These are phyloP conservation scores for Tetratostichococcus sp. DNA, from an alignment of 139 green algal species.

Conservation along the genomic window DNA sequence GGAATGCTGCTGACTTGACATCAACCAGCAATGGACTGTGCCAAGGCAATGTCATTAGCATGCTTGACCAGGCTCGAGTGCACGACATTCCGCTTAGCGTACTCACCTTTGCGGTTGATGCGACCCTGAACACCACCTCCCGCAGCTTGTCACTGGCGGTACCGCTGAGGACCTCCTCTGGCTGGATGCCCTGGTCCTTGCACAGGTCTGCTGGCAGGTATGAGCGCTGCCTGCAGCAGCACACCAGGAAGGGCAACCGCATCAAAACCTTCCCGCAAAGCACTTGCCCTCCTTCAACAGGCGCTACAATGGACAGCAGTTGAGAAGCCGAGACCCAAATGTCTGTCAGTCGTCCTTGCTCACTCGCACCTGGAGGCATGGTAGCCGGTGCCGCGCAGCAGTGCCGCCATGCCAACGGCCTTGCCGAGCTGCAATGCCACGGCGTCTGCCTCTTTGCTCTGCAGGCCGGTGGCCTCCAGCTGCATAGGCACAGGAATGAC, in stretches of 20 bases:
- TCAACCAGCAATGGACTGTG: too few relatives aligned
- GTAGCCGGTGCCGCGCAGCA: slow-evolving; percentile 58
- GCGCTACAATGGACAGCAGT: too few relatives aligned
- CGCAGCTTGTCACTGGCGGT: slow-evolving; percentile 35
- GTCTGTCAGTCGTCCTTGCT: too few relatives aligned
- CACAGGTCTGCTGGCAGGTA: slow-evolving; percentile 30
- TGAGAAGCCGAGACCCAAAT: too few relatives aligned
- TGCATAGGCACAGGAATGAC: too few relatives aligned
- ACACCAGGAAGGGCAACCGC: too few relatives aligned
- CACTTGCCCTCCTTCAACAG: too few relatives aligned
- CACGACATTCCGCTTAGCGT: too few relatives aligned
- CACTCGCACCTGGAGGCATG: slow-evolving; percentile 40
- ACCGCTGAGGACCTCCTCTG: slow-evolving; percentile 39
- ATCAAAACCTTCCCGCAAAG: too few relatives aligned
- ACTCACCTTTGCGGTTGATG: slow-evolving; percentile 44
- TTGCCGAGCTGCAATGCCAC: slow-evolving; percentile 75
- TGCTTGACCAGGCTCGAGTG: too few relatives aligned
- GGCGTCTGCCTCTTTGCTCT: slow-evolving; percentile 55
- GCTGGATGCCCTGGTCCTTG: slow-evolving; percentile 17
- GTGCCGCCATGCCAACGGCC: slow-evolving; percentile 55
- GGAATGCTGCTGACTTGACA: too few relatives aligned
- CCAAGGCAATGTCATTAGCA: too few relatives aligned
- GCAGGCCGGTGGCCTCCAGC: slow-evolving; percentile 37
- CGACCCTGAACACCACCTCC: slow-evolving; percentile 53
- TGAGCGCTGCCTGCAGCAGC: slow-evolving; percentile 5